These are phyloP conservation scores for Trichomonas vaginalis DNA, from an alignment of 208 protist species.

Conservation along the genomic window DNA sequence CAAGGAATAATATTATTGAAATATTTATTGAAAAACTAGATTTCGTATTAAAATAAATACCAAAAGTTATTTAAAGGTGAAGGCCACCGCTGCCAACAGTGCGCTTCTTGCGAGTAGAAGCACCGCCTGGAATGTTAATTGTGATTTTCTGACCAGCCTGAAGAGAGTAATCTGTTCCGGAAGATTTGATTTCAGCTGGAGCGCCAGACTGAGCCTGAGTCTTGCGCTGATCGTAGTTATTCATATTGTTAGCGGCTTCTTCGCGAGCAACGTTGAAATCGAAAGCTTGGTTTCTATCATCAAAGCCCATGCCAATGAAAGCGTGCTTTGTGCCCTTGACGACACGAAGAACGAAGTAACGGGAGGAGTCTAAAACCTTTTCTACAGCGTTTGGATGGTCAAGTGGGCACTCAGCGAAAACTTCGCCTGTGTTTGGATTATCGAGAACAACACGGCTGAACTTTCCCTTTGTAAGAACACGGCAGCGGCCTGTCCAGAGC, in stretches of 20 bases:
- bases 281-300: slow-evolving; percentile 10
- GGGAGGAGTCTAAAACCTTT: slow-evolving; percentile 17
- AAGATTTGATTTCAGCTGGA: background rate
- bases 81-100: background rate
- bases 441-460: slow-evolving; percentile 11
- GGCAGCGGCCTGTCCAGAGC: slow-evolving; percentile 23
- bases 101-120: background rate
- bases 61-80: background rate
- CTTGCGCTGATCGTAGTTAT: background rate
- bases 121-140: background rate
- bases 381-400: slow-evolving; percentile 23
- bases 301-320: background rate
- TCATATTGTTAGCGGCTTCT: background rate
- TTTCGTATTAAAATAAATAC: background rate
- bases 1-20: background rate
- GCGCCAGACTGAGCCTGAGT: background rate
- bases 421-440: slow-evolving; percentile 16
- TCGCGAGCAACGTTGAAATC: slow-evolving; percentile 3
- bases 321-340: background rate
- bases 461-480: slow-evolving; percentile 14
- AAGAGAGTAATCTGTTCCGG: background rate
- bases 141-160: background rate
- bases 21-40: background rate
- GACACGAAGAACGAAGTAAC: slow-evolving; percentile 28
- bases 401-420: background rate